Evolutionary conservation across 805 yeast species (phyloP), one percentile per base, ranked within the genome.

Genomic region (Zygoascus flipseniorum): DNA sequence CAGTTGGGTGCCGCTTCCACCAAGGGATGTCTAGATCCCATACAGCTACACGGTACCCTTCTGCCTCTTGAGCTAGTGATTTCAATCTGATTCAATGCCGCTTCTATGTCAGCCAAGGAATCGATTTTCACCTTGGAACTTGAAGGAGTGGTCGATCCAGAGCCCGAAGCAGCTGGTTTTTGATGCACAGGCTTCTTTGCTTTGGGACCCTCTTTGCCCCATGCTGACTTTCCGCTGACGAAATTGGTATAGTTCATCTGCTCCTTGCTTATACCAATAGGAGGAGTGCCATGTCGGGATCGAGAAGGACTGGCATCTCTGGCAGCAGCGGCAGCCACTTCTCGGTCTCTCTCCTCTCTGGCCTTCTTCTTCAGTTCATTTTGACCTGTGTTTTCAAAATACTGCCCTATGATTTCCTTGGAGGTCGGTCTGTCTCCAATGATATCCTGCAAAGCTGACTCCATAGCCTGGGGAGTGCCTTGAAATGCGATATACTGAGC

Each of bases 1-100:
- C 99, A 93, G 65, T 93, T 93, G 0, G 99, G 98, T 1, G 95
- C 93, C 58, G 85, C 77, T 53, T 87, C 95, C 57, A 89, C 85
- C 31, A 93, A 70, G 2, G 97, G 96, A 64, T 93, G 99, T 55
- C 86, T 73, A 0, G 85, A 79, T 0, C 92, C 97, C 81, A 84
- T 86, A 64, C 98, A 90, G 57, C 84, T 79, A 65, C 98, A 90
- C 4, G 61, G 64, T 18, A 72, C 65, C 65, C 64, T 79, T 46
- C 28, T 2, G 62, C 61, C 20, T 56, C 56, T 16, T 60, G 56
- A 54, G 23, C 60, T 56, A 8, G 65, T 63, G 4, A 75, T 57
- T 57, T 85, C 83, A 59, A 82, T 63, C 54, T 80, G 76, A 57
- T 73, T 69, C 44, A 85, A 68, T 0, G 82, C 82, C 1, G 80